Evolutionary conservation across 148 eudicot species (phyloP), one percentile per base, ranked within the genome.

Genomic region (Fallopia convolvulus): DNA sequence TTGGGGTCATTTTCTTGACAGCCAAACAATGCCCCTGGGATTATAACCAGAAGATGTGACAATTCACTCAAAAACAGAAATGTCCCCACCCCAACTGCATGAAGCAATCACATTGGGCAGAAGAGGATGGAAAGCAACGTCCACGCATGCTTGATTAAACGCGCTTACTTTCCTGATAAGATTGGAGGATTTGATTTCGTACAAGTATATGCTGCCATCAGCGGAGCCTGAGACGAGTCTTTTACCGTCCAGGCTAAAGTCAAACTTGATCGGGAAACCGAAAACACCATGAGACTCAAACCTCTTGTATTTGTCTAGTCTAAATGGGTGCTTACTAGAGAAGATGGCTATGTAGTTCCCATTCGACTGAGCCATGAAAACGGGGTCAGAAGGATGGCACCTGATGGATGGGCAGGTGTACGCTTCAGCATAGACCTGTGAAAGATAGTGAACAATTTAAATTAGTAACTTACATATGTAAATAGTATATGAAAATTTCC

Each of bases 311-410:
- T 89, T 94, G 84, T 94, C 89, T 30, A 94, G 84, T 80, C 79
- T 92, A 79, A 83, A 94, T 26, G 95, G 95, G 60, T 87, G 87
- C 77, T 83, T 90, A 5, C 91, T 80, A 47, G 93, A 94, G 83
- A 94, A 89, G 6, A 90, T 92, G 60, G 97, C 97, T 5, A 89
- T 90, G 85, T 94, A 92, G 84, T 92, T 90, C n/a, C 95, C 98
- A 50, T 94, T 90, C 71, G 98, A 90, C 77, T 94, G 97, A 21
- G 94, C 98, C 41, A 92, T 85, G 75, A 92, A 94, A 56, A 85
- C 79, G 11, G 93, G 89, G 74, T 92, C 89, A 21, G 56, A 85
- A 4, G 97, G 93, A 79, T 92, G 97, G 84, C 83, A 80, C 78
- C 88, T 85, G 70, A 94, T 80, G 70, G 81, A 81, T 18, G 98